A percentile compares a stretch with the other conserved stretches of the same genome.
Evolutionary conservation across 1,284 basidiomycete species (phyloP).

Genomic region (Sanghuangporus baumii): DNA sequence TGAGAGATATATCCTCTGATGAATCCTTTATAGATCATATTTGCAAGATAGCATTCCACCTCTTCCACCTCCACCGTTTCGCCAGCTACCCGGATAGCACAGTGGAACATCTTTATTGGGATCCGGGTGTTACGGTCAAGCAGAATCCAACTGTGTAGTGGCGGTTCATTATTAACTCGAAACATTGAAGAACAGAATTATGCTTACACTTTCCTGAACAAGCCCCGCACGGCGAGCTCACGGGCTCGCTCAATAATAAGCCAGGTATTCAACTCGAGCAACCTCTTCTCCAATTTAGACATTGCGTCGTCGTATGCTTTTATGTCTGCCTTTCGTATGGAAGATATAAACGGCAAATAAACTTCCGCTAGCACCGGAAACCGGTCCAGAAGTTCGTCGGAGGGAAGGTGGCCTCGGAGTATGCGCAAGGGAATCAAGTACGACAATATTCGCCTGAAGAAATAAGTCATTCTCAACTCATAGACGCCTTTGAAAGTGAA

Average conservation of each 20-base stretch:
- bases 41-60: constrained; percentile 90
- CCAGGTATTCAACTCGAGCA: constrained; percentile 82
- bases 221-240: constrained; percentile 78
- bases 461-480: background rate
- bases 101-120: constrained; percentile 72
- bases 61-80: constrained; percentile 64
- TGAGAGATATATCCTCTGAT: constrained; percentile 96
- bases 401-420: constrained; percentile 80
- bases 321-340: constrained; percentile 76
- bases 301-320: constrained; percentile 77
- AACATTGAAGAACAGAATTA: background rate
- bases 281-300: constrained; percentile 55
- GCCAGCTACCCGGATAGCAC: constrained; percentile 63
- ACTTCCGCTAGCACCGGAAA: constrained; percentile 72
- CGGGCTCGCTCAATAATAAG: constrained; percentile 84
- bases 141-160: constrained; percentile 64
- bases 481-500: constrained; percentile 3
- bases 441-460: constrained; percentile 72
- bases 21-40: constrained; percentile 90
- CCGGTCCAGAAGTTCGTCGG: constrained; percentile 54
- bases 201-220: constrained; percentile 84
- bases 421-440: constrained; percentile 89
- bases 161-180: background rate
- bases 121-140: constrained; percentile 69
- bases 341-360: constrained; percentile 76